These are phyloP conservation scores for Rauvolfia tetraphylla DNA, from an alignment of 257 asterid species.

Conservation along the genomic window DNA sequence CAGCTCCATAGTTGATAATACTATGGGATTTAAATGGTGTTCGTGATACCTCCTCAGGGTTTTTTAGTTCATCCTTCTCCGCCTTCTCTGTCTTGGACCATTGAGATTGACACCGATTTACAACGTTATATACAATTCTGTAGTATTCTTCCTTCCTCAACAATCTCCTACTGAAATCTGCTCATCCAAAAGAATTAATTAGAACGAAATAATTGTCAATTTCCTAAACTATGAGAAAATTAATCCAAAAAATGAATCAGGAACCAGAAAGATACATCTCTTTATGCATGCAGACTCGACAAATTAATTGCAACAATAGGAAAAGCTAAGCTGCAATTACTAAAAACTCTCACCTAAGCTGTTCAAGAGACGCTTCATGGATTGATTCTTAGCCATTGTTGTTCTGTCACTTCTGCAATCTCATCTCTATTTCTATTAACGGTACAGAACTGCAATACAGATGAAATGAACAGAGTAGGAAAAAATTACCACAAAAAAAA, in stretches of 20 bases:
- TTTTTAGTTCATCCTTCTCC: constrained; percentile 29
- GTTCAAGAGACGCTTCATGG: constrained; percentile 34
- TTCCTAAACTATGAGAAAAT: background rate
- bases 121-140: constrained; percentile 29
- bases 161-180: constrained; percentile 47
- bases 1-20: constrained; percentile 12
- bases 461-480: too few relatives aligned
- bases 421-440: background rate
- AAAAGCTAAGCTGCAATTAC: constrained; percentile 1
- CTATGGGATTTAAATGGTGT: constrained; percentile 20
- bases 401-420: background rate
- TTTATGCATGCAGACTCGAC: background rate
- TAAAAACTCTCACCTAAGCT: constrained; percentile 26
- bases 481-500: too few relatives aligned
- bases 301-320: background rate
- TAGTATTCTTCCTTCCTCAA: constrained; percentile 35
- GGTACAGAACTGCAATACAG: background rate
- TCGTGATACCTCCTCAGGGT: constrained; percentile 12
- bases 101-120: constrained; percentile 46
- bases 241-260: background rate
- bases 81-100: constrained; percentile 51
- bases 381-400: constrained; percentile 38
- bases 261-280: background rate
- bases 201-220: background rate
- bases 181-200: background rate